Evolutionary conservation across 306 rosid genomes (phyloP).

Genomic region (Prinsepia uniflora): DNA sequence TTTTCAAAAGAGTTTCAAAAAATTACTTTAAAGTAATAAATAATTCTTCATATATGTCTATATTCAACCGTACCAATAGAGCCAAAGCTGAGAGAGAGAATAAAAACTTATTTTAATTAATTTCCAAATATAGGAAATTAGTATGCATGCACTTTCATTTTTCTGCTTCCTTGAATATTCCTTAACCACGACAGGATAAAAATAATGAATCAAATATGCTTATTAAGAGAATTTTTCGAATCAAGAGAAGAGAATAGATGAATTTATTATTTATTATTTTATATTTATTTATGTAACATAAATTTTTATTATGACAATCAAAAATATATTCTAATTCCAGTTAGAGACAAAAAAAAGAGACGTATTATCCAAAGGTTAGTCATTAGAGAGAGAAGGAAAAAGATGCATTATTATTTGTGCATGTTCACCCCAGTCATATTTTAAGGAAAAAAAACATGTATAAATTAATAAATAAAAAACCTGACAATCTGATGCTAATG

Average conservation of each 20-base stretch:
- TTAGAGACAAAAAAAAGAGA: conserved; percentile 15
- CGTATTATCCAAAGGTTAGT: conserved; percentile 18
- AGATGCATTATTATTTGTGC: conserved; percentile 4
- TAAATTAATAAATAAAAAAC: background rate
- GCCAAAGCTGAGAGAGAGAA: background rate
- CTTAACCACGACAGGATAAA: background rate
- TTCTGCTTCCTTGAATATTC: conserved; percentile 17
- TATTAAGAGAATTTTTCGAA: no score
- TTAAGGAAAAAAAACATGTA: background rate
- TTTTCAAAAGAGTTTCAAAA: no score
- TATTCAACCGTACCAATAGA: background rate
- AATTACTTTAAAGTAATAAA: no score
- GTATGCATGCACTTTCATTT: background rate
- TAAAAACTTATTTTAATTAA: background rate
- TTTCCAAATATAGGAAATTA: background rate
- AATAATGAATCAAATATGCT: background rate
- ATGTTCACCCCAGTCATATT: background rate
- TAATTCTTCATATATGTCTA: background rate
- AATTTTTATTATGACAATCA: no score
- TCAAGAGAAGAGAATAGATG: no score
- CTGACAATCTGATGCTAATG: conserved; percentile 35
- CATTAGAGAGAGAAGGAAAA: background rate
- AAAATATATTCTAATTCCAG: background rate
- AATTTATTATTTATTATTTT: no score
- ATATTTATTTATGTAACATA: no score